Percentiles rank a stretch among this genome's conserved stretches.
Evolutionary conservation across 2,329 filamentous ascomycete genomes (phyloP).

Genomic region (Trichoderma koningiopsis): DNA sequence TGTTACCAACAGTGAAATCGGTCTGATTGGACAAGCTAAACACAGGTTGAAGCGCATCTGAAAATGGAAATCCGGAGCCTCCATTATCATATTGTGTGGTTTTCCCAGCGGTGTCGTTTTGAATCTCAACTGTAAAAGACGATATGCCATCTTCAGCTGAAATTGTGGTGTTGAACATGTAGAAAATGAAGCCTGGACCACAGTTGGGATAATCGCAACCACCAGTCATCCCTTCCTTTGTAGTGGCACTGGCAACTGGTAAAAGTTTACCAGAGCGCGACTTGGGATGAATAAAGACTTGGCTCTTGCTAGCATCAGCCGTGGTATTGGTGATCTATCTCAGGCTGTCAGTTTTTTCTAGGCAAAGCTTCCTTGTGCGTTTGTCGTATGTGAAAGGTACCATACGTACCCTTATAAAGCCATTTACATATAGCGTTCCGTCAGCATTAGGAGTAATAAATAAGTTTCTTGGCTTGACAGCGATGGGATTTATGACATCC

Average conservation of each 20-base stretch:
- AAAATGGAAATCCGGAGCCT: not conserved
- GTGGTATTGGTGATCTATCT: not conserved
- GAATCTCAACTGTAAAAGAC: slow-evolving; percentile 4
- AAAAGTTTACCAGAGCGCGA: not conserved
- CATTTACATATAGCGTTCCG: not conserved
- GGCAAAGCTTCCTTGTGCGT: not conserved
- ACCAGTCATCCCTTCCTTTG: not conserved
- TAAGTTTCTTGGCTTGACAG: not conserved
- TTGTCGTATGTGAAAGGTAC: not conserved
- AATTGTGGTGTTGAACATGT: not conserved
- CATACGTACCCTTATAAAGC: not conserved
- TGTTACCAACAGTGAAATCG: not conserved
- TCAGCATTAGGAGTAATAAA: not conserved
- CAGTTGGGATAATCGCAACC: slow-evolving; percentile 2
- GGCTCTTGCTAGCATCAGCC: not conserved
- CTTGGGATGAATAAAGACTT: not conserved
- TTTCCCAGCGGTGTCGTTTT: not conserved
- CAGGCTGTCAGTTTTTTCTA: not conserved
- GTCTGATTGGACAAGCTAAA: not conserved
- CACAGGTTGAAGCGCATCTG: not conserved
- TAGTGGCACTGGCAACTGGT: not conserved
- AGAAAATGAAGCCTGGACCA: not conserved
- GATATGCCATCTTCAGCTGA: not conserved
- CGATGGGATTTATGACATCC: not conserved
- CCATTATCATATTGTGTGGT: not conserved